phyloP scores from a whole-genome alignment of 306 rosid genomes.

The Cicer arietinum region DNA sequence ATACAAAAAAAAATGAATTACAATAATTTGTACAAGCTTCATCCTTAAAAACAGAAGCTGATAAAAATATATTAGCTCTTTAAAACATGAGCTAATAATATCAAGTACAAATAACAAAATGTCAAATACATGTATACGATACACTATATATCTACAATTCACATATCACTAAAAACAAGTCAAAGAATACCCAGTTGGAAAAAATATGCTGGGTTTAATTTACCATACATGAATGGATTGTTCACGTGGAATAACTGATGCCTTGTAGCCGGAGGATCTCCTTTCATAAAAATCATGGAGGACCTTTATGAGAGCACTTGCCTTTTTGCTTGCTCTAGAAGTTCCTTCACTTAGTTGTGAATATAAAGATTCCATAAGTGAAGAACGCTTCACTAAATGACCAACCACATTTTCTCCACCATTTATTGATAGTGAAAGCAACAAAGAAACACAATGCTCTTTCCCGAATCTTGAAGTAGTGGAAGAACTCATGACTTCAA shows the following conservation, averaged over 20 bases:
- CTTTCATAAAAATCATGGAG: conserved; percentile 71
- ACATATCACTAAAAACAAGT: conserved; percentile 40
- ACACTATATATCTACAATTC: conserved; percentile 44
- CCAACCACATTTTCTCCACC: conserved; percentile 69
- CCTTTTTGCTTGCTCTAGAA: conserved; percentile 64
- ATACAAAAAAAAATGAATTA: conserved; percentile 33
- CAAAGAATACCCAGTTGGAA: conserved; percentile 47
- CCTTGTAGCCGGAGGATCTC: conserved; percentile 57
- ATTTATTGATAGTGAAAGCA: conserved; percentile 67
- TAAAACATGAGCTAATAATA: conserved; percentile 66
- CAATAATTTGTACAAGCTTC: conserved; percentile 57
- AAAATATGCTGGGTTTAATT: conserved; percentile 55
- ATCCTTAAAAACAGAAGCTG: conserved; percentile 61
- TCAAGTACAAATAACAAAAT: conserved; percentile 19
- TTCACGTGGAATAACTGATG: conserved; percentile 57
- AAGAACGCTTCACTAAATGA: conserved; percentile 58
- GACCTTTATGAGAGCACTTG: conserved; percentile 70
- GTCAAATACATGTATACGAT: conserved; percentile 27
- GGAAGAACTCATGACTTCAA: conserved; percentile 57
- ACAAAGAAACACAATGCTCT: conserved; percentile 69
- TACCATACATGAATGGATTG: conserved; percentile 67
- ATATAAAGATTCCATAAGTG: conserved; percentile 74
- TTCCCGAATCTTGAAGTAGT: conserved; percentile 63
- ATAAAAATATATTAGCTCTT: conserved; percentile 56
- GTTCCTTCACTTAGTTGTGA: conserved; percentile 70